Evolutionary conservation across 139 green algal species (phyloP).

Genomic region (Coelastrella sp.): DNA sequence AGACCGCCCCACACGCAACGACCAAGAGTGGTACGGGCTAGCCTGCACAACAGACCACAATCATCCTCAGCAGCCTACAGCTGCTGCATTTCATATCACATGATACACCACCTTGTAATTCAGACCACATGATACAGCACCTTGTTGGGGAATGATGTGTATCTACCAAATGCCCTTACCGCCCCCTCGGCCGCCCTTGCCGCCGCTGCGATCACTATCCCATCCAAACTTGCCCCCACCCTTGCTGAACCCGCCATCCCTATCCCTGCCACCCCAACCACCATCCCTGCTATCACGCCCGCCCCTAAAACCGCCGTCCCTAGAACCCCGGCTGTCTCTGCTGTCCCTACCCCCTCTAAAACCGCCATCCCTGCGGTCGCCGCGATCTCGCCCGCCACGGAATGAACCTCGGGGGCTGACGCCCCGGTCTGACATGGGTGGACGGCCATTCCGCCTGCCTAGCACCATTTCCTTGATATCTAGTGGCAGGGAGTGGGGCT

Average conservation of each 20-base stretch:
- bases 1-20: no score
- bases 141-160: no score
- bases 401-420: background rate
- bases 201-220: background rate
- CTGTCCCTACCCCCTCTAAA: background rate
- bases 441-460: slow-evolving; percentile 7
- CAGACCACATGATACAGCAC: no score
- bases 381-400: slow-evolving; percentile 4
- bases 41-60: no score
- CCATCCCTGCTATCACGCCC: slow-evolving; percentile 14
- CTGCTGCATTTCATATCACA: no score
- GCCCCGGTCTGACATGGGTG: slow-evolving; percentile 21
- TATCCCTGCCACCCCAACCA: background rate
- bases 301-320: slow-evolving; percentile 2
- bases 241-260: background rate
- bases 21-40: no score
- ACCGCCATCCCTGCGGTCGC: background rate
- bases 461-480: slow-evolving; percentile 54
- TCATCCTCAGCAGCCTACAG: no score
- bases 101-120: no score
- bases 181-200: background rate
- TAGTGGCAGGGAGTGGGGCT: slow-evolving; percentile 54
- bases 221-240: no score
- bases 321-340: slow-evolving; percentile 20
- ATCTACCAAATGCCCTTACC: background rate